Evolutionary conservation across 345 rosid species (phyloP).

Genomic region (Salix dunnii): DNA sequence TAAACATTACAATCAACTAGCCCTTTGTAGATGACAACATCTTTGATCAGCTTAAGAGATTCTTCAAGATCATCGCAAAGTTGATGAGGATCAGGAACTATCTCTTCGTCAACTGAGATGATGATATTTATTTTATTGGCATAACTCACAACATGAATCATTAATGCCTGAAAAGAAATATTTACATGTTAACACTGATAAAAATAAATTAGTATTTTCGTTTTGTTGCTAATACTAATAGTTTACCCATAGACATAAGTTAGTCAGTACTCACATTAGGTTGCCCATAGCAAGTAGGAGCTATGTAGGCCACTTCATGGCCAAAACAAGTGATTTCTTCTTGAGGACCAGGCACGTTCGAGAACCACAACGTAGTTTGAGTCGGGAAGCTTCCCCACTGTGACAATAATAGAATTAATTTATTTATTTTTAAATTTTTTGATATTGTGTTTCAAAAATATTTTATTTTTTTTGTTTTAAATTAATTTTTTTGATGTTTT

Average conservation of each 20-base stretch:
- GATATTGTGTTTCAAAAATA: too few species aligned
- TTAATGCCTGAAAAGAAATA: constrained; percentile 26
- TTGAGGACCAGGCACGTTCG: constrained; percentile 32
- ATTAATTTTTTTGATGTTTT: too few species aligned
- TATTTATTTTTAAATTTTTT: too few species aligned
- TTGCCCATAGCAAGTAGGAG: constrained; percentile 32
- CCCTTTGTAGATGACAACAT: constrained; percentile 3
- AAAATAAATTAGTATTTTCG: too few species aligned
- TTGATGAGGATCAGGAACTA: constrained; percentile 36
- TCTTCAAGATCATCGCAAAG: constrained; percentile 33
- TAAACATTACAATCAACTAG: too few species aligned
- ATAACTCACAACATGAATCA: constrained; percentile 44
- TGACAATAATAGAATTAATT: too few species aligned
- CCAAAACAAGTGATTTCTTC: constrained; percentile 34
- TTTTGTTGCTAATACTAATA: too few species aligned
- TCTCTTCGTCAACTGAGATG: constrained; percentile 29
- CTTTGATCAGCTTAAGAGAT: constrained; percentile 26
- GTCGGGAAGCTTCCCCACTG: neutral
- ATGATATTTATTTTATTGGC: constrained; percentile 28
- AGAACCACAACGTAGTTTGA: constrained; percentile 33
- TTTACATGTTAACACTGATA: too few species aligned
- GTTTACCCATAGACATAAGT: too few species aligned
- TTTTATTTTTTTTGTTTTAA: too few species aligned
- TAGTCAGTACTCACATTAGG: constrained; percentile 10
- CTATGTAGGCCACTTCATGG: constrained; percentile 28